Base-by-base conservation (phyloP, 164 flowering plant genomes). In the Aristolochia californica region DNA sequence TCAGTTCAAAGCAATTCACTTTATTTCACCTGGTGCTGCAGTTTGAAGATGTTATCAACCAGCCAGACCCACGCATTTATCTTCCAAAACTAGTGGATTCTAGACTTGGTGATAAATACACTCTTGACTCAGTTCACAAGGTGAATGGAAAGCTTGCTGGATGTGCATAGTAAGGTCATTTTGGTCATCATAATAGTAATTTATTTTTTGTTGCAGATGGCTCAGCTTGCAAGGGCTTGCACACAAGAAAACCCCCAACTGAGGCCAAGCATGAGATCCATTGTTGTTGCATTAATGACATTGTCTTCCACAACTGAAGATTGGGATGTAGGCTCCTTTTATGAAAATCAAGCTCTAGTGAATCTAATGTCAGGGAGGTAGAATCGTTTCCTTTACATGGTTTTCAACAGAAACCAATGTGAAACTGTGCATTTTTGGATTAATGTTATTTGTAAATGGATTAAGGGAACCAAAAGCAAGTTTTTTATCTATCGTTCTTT, bases 201-300 rank as follows among this genome's bases (percentile, higher is more conserved):
- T 53, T 20, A 61, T 18, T 44, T 65, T 59, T 49, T 18, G 47
- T 25, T 75, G 74, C 75, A 72, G 72, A 72, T 91, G 85, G 88
- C 89, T 2, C 82, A 77, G 54, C 85, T 88, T 52, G 97, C 86
- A 4, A 84, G 72, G 67, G 91, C 85, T 17, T 85, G 97, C 71
- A 81, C 97, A 44, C 84, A 81, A 51, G 94, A 83, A 56, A 76
- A 76, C 62, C 87, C 89, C 34, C 86, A 81, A 59, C 70, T 82
- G 48, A 81, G 97, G 53, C 97, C 97, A 53, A 84, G 83, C 60
- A 88, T 88, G 91, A 80, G 91, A 66, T 81, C 87, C 9, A 74
- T 88, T 23, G 97, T 83, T 23, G 94, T 88, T 22, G 91, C 97
- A 7, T 62, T 86, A 13, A 85, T 81, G 87, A 81, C 94, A 12